phyloP scores from a whole-genome alignment of 2,329 filamentous ascomycete species.

The Hypoxylon sp. region DNA sequence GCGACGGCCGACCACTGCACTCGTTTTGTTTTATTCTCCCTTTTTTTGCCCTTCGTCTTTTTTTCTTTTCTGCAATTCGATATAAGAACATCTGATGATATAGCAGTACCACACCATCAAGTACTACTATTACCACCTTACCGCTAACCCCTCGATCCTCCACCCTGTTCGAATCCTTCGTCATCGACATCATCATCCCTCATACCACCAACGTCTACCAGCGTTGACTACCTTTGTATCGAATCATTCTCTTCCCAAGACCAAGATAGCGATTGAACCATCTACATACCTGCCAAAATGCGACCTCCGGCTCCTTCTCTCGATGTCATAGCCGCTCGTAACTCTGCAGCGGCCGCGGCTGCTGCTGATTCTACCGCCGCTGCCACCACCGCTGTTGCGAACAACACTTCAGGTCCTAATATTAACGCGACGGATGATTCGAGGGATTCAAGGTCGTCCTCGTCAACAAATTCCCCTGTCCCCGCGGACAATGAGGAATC shows the following conservation, averaged over 20 bases:
- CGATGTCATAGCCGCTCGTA: slow-evolving; percentile 53
- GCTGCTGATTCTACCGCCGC: slow-evolving; percentile 6
- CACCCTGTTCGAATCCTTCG: slow-evolving; percentile 24
- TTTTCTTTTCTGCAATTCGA: slow-evolving; percentile 3
- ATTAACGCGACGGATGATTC: slow-evolving; percentile 55
- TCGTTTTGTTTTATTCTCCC: slow-evolving; percentile 8
- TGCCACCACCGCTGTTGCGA: slow-evolving; percentile 19
- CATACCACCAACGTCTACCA: slow-evolving; percentile 19
- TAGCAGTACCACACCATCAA: slow-evolving; percentile 1
- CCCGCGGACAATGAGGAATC: slow-evolving; percentile 90
- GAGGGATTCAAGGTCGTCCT: slow-evolving; percentile 72
- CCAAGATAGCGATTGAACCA: slow-evolving; percentile 5
- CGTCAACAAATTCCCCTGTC: slow-evolving; percentile 81
- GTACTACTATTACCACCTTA: slow-evolving; percentile 15
- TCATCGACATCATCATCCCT: slow-evolving; percentile 17
- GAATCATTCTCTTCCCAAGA: neutral
- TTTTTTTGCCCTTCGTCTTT: neutral
- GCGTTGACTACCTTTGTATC: neutral
- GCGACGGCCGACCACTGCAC: slow-evolving; percentile 25
- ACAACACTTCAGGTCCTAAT: slow-evolving; percentile 28
- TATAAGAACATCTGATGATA: slow-evolving; percentile 8
- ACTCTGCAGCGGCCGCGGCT: slow-evolving; percentile 33
- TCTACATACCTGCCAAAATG: slow-evolving; percentile 35
- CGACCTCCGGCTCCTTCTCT: slow-evolving; percentile 52
- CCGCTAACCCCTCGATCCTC: slow-evolving; percentile 30